Conservation (phyloP, 73 alveolate species). For the Tetrahymena thermophila region DNA sequence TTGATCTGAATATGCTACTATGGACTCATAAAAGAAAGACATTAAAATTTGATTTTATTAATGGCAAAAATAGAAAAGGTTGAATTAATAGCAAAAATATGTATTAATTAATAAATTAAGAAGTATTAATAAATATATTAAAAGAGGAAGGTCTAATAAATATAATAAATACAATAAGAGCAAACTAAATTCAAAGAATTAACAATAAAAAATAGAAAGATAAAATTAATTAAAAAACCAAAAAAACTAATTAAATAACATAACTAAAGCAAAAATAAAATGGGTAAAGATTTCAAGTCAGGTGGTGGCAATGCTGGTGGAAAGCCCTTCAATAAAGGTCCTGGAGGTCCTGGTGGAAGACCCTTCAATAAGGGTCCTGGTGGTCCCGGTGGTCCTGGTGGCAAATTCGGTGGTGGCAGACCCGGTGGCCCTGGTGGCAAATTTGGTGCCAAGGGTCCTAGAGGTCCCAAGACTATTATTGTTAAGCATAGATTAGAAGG, state of each 20-base stretch:
- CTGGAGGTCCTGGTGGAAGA: conserved; percentile 44
- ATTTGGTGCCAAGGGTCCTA: conserved; percentile 65
- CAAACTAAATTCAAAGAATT: background rate
- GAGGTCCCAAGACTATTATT: conserved; percentile 66
- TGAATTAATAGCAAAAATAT: background rate
- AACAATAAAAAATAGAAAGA: background rate
- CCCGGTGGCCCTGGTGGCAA: conserved; percentile 55
- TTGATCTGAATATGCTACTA: background rate
- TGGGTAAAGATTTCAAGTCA: conserved; percentile 42
- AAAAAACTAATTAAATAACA: background rate
- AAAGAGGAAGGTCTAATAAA: background rate
- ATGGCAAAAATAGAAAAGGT: conserved; percentile 1
- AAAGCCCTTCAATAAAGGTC: conserved; percentile 50
- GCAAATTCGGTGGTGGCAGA: conserved; percentile 51
- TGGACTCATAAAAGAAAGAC: background rate
- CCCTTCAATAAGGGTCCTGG: conserved; percentile 65
- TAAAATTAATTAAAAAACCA: background rate
- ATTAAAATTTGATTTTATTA: background rate
- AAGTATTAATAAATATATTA: background rate
- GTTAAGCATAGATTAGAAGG: conserved; percentile 95
- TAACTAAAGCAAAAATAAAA: background rate
- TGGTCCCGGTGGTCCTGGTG: conserved; percentile 49
- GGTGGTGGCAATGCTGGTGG: conserved; percentile 29
- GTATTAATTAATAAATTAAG: background rate
- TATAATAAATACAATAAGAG: background rate